A percentile compares a stretch with the other conserved stretches of the same genome.
These are phyloP conservation scores for Gonium pectorale DNA, from an alignment of 139 green algal species.

Conservation along the genomic window DNA sequence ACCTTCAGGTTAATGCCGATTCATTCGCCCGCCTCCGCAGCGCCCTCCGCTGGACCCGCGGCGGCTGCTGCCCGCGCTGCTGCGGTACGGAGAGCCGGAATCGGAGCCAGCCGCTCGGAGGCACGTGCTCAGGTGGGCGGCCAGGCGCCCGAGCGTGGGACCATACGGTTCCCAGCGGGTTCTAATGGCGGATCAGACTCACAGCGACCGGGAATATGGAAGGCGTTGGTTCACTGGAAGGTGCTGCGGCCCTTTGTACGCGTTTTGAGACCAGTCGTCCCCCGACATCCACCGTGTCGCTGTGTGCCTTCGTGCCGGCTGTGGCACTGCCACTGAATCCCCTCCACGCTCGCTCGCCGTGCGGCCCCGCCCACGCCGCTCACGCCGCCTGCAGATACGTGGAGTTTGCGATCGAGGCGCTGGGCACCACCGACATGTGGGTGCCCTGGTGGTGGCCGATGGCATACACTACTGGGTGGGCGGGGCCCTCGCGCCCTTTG, in stretches of 20 bases:
- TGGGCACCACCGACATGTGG: constrained; percentile 69
- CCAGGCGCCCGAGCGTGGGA: not conserved
- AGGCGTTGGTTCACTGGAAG: too few relatives aligned
- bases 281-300: too few relatives aligned
- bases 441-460: not conserved
- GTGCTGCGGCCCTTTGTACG: too few relatives aligned
- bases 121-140: constrained; percentile 71
- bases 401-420: constrained; percentile 72
- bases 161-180: too few relatives aligned
- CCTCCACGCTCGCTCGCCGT: not conserved
- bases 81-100: constrained; percentile 69
- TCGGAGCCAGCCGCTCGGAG: constrained; percentile 29
- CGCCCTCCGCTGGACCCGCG: constrained; percentile 51
- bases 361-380: not conserved
- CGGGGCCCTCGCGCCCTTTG: too few relatives aligned
- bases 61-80: constrained; percentile 87
- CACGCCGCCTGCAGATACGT: constrained; percentile 70
- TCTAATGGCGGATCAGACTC: too few relatives aligned
- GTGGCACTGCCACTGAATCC: too few relatives aligned
- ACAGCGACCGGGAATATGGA: too few relatives aligned
- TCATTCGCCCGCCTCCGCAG: not conserved
- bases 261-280: too few relatives aligned
- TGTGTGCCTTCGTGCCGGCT: too few relatives aligned
- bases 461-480: too few relatives aligned
- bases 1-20: too few relatives aligned